Evolutionary conservation across 2,329 filamentous ascomycete species (phyloP).

Genomic region (Ramularia endophylla): DNA sequence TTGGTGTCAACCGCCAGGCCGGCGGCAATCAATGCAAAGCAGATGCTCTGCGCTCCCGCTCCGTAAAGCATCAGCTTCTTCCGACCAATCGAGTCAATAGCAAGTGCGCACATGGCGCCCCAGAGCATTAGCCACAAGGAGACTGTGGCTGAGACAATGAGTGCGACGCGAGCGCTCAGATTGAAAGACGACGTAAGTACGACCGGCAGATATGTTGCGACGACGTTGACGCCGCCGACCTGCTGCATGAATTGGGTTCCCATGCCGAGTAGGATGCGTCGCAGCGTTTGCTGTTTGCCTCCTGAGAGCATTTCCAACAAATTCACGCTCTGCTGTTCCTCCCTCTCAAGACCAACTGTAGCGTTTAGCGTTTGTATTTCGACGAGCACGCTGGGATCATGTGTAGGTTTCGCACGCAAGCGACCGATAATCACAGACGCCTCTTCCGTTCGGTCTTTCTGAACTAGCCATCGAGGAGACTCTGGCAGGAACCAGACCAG

Average conservation of each 20-base stretch:
- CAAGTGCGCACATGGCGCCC: not conserved
- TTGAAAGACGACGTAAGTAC: not conserved
- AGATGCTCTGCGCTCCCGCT: not conserved
- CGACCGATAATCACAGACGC: constrained; percentile 47
- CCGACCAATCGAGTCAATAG: not conserved
- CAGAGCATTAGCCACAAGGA: constrained; percentile 30
- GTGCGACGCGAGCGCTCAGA: not conserved
- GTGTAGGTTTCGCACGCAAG: constrained; percentile 42
- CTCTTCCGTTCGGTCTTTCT: constrained; percentile 40
- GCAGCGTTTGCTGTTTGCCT: constrained; percentile 61
- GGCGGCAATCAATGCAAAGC: not conserved
- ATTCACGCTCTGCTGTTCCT: constrained; percentile 17
- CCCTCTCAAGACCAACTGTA: constrained; percentile 12
- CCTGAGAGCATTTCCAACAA: constrained; percentile 50
- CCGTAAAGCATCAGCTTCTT: not conserved
- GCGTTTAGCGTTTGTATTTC: constrained; percentile 38
- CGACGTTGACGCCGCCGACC: constrained; percentile 46
- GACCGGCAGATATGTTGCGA: constrained; percentile 34
- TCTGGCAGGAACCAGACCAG: constrained; percentile 41
- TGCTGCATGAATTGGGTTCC: constrained; percentile 59
- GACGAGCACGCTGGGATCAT: constrained; percentile 51
- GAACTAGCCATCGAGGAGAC: constrained; percentile 42
- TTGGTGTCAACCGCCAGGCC: not conserved
- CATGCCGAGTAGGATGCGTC: constrained; percentile 56
- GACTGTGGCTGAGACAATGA: not conserved